These are phyloP conservation scores for Saccharomyces jurei DNA, from an alignment of 805 yeast genomes.

Conservation along the genomic window DNA sequence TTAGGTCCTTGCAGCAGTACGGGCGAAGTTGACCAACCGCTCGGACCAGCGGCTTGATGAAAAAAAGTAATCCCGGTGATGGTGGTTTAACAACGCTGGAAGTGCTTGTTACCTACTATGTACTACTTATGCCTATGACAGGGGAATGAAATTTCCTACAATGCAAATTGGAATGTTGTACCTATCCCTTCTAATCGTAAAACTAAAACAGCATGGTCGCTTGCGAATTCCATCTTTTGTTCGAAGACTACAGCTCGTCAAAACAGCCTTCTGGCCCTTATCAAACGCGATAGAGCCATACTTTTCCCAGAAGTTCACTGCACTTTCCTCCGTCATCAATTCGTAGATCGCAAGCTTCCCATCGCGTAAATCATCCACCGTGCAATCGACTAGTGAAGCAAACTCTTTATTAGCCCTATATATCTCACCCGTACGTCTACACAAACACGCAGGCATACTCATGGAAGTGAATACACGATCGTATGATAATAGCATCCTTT, in stretches of 20 bases:
- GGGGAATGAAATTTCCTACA: conserved; percentile 90
- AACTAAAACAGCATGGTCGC: conserved; percentile 85
- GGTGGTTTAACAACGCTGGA: neutral
- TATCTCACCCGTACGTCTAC: conserved; percentile 96
- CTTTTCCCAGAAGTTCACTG: conserved; percentile 96
- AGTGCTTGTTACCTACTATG: neutral
- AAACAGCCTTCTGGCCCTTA: conserved; percentile 87
- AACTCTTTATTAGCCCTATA: conserved; percentile 93
- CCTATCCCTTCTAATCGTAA: conserved; percentile 84
- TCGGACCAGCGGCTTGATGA: neutral
- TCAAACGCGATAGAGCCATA: conserved; percentile 95
- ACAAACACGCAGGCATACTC: conserved; percentile 96
- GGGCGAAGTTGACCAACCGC: neutral
- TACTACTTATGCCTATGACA: conserved; percentile 22
- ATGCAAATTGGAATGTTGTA: conserved; percentile 94
- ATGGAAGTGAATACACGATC: conserved; percentile 92
- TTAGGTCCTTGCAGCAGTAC: neutral
- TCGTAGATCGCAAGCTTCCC: conserved; percentile 90
- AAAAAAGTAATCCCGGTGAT: neutral
- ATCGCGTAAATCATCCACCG: conserved; percentile 83
- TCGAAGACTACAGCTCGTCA: conserved; percentile 82
- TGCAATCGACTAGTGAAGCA: conserved; percentile 84
- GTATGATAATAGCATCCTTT: conserved; percentile 84
- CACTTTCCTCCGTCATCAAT: conserved; percentile 89
- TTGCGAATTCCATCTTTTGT: conserved; percentile 74